Evolutionary conservation across 2,329 filamentous ascomycete genomes (phyloP).

Genomic region (Paracoccidioides lutzii): DNA sequence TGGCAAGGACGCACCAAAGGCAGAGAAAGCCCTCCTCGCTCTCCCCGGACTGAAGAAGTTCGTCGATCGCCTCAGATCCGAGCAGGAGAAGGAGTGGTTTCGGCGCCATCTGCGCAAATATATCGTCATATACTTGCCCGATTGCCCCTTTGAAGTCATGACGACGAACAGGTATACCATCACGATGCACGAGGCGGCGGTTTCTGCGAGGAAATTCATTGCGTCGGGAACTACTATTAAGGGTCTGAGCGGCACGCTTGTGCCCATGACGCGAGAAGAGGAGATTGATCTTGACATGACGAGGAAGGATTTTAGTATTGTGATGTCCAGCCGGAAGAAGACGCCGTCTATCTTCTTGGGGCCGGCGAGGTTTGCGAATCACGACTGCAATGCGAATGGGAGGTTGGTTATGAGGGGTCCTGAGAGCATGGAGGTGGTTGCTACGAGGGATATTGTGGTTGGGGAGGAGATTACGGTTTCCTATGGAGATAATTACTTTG

Average conservation of each 20-base stretch:
- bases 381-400: constrained; percentile 90
- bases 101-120: constrained; percentile 76
- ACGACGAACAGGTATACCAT: constrained; percentile 93
- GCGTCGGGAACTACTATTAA: constrained; percentile 75
- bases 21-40: constrained; percentile 59
- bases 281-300: constrained; percentile 66
- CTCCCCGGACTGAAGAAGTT: constrained; percentile 65
- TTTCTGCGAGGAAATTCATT: constrained; percentile 69
- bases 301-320: constrained; percentile 92
- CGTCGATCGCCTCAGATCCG: constrained; percentile 51
- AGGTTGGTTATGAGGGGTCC: constrained; percentile 70
- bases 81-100: constrained; percentile 78
- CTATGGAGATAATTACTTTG: constrained; percentile 94
- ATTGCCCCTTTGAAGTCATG: constrained; percentile 89
- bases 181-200: constrained; percentile 72
- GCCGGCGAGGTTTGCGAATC: constrained; percentile 90
- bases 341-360: constrained; percentile 85
- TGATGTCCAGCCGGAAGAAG: constrained; percentile 85
- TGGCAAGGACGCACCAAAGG: constrained; percentile 55
- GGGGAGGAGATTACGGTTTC: constrained; percentile 95
- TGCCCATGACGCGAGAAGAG: constrained; percentile 83
- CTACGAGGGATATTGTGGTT: constrained; percentile 63
- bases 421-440: constrained; percentile 82
- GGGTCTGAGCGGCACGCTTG: constrained; percentile 81
- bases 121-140: constrained; percentile 80